Percentiles rank a stretch among this genome's conserved stretches.
phyloP scores from a whole-genome alignment of 2,329 filamentous ascomycete genomes.

The Tolypocladium cylindrosporum region DNA sequence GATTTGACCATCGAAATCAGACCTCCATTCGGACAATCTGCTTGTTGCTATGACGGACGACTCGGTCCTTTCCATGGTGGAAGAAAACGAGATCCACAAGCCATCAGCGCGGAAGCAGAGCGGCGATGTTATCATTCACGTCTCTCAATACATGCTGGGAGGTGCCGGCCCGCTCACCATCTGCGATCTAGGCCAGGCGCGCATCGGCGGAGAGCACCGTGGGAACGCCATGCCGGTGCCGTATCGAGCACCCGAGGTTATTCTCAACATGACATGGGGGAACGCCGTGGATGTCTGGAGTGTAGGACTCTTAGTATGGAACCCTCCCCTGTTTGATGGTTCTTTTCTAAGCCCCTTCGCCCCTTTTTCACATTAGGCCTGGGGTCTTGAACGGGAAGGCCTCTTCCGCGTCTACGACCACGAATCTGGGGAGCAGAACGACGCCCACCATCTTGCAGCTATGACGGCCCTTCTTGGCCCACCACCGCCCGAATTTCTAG shows the following conservation, averaged over 20 bases:
- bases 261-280: constrained; percentile 24
- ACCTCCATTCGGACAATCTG: constrained; percentile 25
- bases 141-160: constrained; percentile 21
- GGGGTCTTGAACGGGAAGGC: constrained; percentile 11
- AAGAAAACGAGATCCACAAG: constrained; percentile 18
- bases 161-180: constrained; percentile 19
- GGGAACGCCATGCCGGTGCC: constrained; percentile 17
- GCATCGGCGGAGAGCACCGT: constrained; percentile 13
- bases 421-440: constrained; percentile 11
- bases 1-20: constrained; percentile 8
- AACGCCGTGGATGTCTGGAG: constrained; percentile 25
- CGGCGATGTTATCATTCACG: constrained; percentile 16
- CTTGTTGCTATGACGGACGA: constrained; percentile 21
- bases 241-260: constrained; percentile 26
- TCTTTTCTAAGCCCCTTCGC: neutral
- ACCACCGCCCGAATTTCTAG: constrained; percentile 14
- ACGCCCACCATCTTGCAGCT: constrained; percentile 16
- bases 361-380: constrained; percentile 9
- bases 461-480: constrained; percentile 18
- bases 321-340: constrained; percentile 3
- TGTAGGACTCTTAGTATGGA: constrained; percentile 20
- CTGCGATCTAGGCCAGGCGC: constrained; percentile 26
- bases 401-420: constrained; percentile 15
- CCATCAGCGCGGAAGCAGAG: constrained; percentile 20
- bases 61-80: constrained; percentile 17